Conservation (phyloP, 2,329 filamentous ascomycete genomes). For the Fusarium sp. region DNA sequence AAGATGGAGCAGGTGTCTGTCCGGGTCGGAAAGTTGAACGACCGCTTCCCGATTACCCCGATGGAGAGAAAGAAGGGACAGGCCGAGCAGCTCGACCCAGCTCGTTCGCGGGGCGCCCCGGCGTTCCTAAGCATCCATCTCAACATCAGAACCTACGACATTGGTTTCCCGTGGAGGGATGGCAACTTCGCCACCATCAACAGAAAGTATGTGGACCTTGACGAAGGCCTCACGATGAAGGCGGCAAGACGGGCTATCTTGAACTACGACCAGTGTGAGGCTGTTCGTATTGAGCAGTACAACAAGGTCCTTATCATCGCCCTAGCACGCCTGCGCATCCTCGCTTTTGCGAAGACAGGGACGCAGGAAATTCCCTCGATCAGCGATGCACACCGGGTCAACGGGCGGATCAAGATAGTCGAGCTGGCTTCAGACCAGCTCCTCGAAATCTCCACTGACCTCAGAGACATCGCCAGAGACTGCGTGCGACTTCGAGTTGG, state of each 20-base stretch:
- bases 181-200: not conserved
- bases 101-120: not conserved
- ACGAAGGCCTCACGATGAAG: not conserved
- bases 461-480: not conserved
- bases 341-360: not conserved
- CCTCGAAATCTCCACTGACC: not conserved
- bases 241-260: not conserved
- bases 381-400: not conserved
- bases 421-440: not conserved
- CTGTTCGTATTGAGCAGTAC: not conserved
- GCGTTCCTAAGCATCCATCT: not conserved
- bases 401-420: not conserved
- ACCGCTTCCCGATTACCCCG: not conserved
- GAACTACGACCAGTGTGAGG: not conserved
- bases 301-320: not conserved
- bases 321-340: not conserved
- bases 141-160: not conserved
- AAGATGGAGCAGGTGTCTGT: not conserved
- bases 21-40: not conserved
- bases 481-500: not conserved
- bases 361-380: not conserved
- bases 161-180: not conserved
- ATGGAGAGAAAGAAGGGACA: not conserved
- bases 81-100: not conserved
- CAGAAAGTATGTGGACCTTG: not conserved